Evolutionary conservation across 805 yeast genomes (phyloP), one percentile per base, ranked within the genome.

Genomic region (Kuraishia cidri): DNA sequence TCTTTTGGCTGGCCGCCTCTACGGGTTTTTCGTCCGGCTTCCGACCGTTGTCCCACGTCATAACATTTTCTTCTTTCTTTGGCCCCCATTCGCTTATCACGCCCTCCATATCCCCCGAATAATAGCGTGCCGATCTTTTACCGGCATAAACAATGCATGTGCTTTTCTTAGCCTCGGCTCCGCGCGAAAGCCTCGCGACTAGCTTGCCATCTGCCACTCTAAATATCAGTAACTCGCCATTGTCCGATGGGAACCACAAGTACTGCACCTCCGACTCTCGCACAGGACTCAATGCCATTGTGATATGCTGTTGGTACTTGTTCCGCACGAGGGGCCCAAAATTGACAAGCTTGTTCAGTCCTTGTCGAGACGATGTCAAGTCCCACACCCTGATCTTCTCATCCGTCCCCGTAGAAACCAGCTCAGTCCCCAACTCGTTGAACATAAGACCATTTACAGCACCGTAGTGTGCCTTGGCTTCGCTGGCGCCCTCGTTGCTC

Each of bases 341-440:
- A 43, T 82, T 83, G 21, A 79, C 64, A 22, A 79, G 62, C 40
- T 75, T 72, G 46, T 84, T 83, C 18, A 69, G 49, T 4, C 56
- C 56, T 16, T 37, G 43, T n/a, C n/a, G n/a, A 1, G 65, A 64
- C 1, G 64, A 62, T 0, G 72, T 69, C 54, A 82, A 56, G 42
- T 79, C 79, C 97, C 97, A 88, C 1, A 80, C 73, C 13, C 86
- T 58, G 7, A 85, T 66, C 44, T 75, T 80, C 33, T 87, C 95
- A 52, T 88, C 97, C 32, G 73, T 69, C 1, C 94, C 96, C 0
- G 80, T 61, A 1, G 86, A 72, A 13, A 77, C 57, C 22, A 90
- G 47, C 26, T 67, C 61, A 24, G 65, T 62, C 0, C 96, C 96
- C 12, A 54, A 44, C 7, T 72, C 77, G 37, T 72, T 71, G 92